Evolutionary conservation across 352 stramenopile species (phyloP).

Genomic region (Pythium periplocum): DNA sequence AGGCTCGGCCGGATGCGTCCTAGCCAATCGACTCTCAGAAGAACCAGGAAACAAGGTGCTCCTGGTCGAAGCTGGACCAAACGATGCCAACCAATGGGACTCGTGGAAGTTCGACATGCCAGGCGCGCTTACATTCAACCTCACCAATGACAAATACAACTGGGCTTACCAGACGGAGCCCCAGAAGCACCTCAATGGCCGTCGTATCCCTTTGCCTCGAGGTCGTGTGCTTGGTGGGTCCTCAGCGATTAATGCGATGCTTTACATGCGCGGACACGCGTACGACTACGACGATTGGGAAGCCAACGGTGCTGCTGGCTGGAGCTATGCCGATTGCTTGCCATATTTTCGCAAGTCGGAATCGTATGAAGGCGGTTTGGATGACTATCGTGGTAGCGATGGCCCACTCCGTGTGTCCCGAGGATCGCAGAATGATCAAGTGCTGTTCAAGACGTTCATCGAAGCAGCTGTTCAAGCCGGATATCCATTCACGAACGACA

Average conservation of each 20-base stretch:
- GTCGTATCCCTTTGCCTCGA: conserved; percentile 75
- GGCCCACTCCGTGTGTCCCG: conserved; percentile 75
- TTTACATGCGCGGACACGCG: conserved; percentile 86
- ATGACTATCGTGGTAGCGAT: conserved; percentile 79
- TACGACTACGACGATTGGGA: conserved; percentile 88
- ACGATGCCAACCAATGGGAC: conserved; percentile 78
- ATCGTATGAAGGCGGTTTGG: conserved; percentile 60
- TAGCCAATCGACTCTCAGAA: conserved; percentile 88
- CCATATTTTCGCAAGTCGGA: conserved; percentile 87
- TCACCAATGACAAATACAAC: conserved; percentile 82
- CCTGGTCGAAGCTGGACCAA: conserved; percentile 87
- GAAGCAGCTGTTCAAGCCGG: conserved; percentile 79
- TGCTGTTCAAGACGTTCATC: conserved; percentile 89
- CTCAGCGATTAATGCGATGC: conserved; percentile 88
- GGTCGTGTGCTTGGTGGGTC: conserved; percentile 86
- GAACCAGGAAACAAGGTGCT: conserved; percentile 81
- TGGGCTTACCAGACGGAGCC: conserved; percentile 86
- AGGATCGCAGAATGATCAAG: conserved; percentile 70
- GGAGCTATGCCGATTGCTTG: conserved; percentile 85
- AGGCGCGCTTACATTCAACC: conserved; percentile 82
- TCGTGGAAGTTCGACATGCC: conserved; percentile 91
- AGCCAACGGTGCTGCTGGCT: conserved; percentile 55
- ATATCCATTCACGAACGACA: conserved; percentile 85
- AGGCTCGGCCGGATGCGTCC: conserved; percentile 86
- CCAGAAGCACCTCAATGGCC: conserved; percentile 77